Evolutionary conservation across 768 basidiomycete genomes (phyloP), one percentile per base, ranked within the genome.

Genomic region (Mycena chlorophos): DNA sequence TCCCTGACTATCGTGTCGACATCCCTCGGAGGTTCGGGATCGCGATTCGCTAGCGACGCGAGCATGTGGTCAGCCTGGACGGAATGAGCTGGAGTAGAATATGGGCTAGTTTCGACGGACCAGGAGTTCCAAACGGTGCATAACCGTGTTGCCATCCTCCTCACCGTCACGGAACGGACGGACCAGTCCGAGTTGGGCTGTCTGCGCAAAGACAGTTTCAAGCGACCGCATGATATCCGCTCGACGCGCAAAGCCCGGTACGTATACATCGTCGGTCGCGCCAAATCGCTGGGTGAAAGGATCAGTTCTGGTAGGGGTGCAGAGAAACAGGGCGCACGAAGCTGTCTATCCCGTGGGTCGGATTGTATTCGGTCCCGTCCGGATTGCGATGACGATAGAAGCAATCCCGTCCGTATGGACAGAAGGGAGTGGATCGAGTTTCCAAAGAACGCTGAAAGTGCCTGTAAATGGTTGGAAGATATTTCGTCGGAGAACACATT

Each of bases 381-480:
- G 73, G 70, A 23, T 86, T 85, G 47, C 72, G 61, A 65, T 93
- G 90, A 62, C 83, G 79, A 65, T 91, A 93, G 67, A 93, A 90
- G 66, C 90, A 93, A 55, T 92, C 90, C 46, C 76, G 75, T 39
- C 90, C 90, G 61, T 89, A 93, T 0, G 88, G 90, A 69, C 90
- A 93, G 51, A 79, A 79, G 0, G 85, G 84, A 45, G 72, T 75
- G 16, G 64, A 63, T 6, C 69, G 65, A 42, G 70, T 68, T 6
- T 68, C 66, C 34, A 73, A 72, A 3, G 87, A 84, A 39, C 74
- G 66, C 55, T 79, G 72, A 67, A 91, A 91, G 64, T 89, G 84
- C 49, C 88, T 89, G 52, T 25, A 47, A 37, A 22, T 47, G 14
- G 34, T 26, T 20, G 52, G 28, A 14, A 40, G 12, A n/a, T 10